A percentile compares a stretch with the other conserved stretches of the same genome.
phyloP scores from a whole-genome alignment of 2,329 filamentous ascomycete genomes.

The Albifimbria verrucaria region DNA sequence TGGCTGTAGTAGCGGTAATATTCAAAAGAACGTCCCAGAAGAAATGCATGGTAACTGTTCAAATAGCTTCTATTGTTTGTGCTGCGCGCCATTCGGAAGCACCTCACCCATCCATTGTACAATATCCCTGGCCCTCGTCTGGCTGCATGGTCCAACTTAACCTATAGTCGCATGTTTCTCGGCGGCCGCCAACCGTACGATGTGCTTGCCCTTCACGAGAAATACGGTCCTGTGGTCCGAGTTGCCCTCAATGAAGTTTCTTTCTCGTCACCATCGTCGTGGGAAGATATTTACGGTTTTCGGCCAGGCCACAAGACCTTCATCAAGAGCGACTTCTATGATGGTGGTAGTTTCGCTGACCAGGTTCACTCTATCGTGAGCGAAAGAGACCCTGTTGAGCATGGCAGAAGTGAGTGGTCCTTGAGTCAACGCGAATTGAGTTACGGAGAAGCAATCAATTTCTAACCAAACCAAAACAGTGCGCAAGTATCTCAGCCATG shows the following conservation, averaged over 20 bases:
- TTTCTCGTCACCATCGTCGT: neutral
- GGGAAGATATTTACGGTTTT: neutral
- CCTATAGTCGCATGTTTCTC: neutral
- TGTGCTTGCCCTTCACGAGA: neutral
- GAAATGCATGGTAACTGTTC: neutral
- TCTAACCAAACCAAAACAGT: too few relatives aligned
- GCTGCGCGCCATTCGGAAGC: neutral
- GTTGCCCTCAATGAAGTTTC: neutral
- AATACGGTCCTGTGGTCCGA: neutral
- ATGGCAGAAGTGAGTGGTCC: neutral
- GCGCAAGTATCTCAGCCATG: neutral
- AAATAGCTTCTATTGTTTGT: neutral
- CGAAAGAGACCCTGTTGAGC: neutral
- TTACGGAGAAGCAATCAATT: too few relatives aligned
- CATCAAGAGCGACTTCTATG: slow-evolving; percentile 1
- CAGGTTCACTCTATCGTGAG: neutral
- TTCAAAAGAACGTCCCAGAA: neutral
- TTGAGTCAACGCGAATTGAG: too few relatives aligned
- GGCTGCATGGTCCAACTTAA: neutral
- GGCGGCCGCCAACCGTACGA: neutral
- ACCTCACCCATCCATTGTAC: neutral
- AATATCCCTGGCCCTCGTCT: neutral
- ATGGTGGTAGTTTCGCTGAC: neutral
- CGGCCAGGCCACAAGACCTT: neutral
- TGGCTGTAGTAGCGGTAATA: neutral